phyloP scores from a whole-genome alignment of 257 asterid species.

The Plantago elongata region DNA sequence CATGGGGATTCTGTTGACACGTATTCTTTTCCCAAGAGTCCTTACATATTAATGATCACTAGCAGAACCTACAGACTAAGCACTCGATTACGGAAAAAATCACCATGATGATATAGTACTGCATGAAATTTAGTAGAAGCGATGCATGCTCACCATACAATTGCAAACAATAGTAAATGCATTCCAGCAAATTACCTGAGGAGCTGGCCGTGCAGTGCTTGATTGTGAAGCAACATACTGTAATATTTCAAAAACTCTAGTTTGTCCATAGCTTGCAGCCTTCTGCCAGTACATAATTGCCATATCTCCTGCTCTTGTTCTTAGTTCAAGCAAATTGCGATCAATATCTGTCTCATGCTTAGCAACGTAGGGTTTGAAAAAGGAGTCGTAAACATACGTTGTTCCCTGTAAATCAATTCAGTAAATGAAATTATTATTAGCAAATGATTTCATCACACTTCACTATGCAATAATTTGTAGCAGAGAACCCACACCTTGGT shows the following conservation, averaged over 20 bases:
- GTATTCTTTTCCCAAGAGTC: neutral
- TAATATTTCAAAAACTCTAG: constrained; percentile 71
- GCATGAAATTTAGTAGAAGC: neutral
- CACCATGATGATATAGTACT: neutral
- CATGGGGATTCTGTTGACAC: too few relatives aligned
- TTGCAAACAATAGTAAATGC: neutral
- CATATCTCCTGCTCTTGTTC: constrained; percentile 81
- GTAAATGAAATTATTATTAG: constrained; percentile 14
- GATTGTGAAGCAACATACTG: constrained; percentile 86
- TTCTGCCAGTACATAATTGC: constrained; percentile 52
- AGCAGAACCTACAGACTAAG: neutral
- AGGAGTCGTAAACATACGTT: constrained; percentile 77
- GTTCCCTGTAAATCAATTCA: constrained; percentile 69
- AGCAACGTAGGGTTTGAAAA: constrained; percentile 76
- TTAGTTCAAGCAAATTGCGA: constrained; percentile 69
- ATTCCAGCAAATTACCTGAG: constrained; percentile 18
- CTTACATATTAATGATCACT: neutral
- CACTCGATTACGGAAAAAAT: neutral
- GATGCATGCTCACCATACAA: neutral
- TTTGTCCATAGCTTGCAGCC: constrained; percentile 67
- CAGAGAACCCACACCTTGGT: constrained; percentile 57
- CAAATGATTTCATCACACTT: neutral
- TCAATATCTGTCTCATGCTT: constrained; percentile 92
- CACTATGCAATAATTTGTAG: constrained; percentile 1
- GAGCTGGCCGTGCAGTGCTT: constrained; percentile 48